Conservation (phyloP, 345 rosid genomes). For the Noccaea caerulescens region DNA sequence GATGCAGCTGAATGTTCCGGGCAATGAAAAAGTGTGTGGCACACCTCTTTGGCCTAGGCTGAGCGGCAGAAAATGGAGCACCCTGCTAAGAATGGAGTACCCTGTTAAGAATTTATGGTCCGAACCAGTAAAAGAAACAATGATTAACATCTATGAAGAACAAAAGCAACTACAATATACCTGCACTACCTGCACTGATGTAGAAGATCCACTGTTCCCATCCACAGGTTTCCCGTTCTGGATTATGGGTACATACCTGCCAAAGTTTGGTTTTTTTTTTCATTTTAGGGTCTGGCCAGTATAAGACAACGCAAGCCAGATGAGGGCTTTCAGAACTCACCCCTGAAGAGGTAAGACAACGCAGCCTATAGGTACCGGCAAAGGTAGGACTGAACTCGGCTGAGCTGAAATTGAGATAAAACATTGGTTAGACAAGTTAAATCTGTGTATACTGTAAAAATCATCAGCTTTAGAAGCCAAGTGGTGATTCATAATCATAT, state of each 20-base stretch:
- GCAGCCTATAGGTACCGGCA: constrained; percentile 45
- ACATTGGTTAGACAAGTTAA: constrained; percentile 20
- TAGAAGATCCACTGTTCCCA: constrained; percentile 41
- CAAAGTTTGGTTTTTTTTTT: background rate
- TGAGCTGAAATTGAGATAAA: constrained; percentile 46
- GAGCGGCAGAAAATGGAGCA: constrained; percentile 44
- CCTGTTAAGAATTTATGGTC: constrained; percentile 33
- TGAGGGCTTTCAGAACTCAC: constrained; percentile 43
- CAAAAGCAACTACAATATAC: constrained; percentile 38
- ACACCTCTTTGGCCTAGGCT: constrained; percentile 59
- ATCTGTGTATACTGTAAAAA: constrained; percentile 1
- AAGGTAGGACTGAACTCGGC: constrained; percentile 45
- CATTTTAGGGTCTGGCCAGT: background rate
- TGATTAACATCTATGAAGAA: constrained; percentile 1
- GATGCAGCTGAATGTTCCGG: constrained; percentile 56
- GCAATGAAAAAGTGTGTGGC: constrained; percentile 64
- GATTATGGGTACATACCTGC: constrained; percentile 49
- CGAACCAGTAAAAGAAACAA: constrained; percentile 11
- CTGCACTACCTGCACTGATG: constrained; percentile 53
- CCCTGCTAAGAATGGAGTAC: constrained; percentile 40
- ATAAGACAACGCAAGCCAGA: constrained; percentile 15
- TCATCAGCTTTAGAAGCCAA: constrained; percentile 3
- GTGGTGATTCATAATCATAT: constrained; percentile 14
- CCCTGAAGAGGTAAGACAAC: constrained; percentile 49
- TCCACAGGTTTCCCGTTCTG: constrained; percentile 47